A percentile compares a stretch with the other conserved stretches of the same genome.
Evolutionary conservation across 768 basidiomycete genomes (phyloP).

Genomic region (Trametes punicea): DNA sequence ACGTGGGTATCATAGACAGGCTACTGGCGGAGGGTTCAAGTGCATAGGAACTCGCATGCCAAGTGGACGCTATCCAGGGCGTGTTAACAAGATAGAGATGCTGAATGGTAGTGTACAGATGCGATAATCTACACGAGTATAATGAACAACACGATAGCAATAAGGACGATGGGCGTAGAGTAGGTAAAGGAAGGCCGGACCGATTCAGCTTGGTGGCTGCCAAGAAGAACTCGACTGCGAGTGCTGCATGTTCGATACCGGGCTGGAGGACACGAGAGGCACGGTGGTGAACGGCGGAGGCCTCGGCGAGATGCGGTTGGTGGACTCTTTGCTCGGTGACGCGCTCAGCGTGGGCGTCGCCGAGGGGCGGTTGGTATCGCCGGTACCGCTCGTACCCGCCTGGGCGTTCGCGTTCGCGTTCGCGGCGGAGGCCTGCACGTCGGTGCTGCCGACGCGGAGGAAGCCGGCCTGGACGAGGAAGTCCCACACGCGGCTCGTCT

Average conservation of each 20-base stretch:
- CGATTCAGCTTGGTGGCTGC: conserved; percentile 6
- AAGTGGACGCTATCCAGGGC: background rate
- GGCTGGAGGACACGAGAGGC: conserved; percentile 11
- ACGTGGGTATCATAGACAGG: conserved; percentile 38
- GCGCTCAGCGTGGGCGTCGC: conserved; percentile 30
- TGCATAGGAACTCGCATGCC: background rate
- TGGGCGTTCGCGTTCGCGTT: background rate
- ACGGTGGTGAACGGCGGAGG: conserved; percentile 28
- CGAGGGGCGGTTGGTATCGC: conserved; percentile 19
- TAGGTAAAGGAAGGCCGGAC: background rate
- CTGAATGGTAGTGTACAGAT: conserved; percentile 19
- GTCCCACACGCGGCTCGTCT: conserved; percentile 91
- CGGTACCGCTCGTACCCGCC: background rate
- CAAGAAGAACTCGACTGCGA: background rate
- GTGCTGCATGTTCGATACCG: conserved; percentile 1
- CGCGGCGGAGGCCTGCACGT: conserved; percentile 13
- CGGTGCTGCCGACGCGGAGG: conserved; percentile 51
- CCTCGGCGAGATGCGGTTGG: conserved; percentile 21
- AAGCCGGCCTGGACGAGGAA: conserved; percentile 86
- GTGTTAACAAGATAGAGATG: conserved; percentile 10
- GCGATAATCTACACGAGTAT: conserved; percentile 20
- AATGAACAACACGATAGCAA: conserved; percentile 21
- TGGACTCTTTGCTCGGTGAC: conserved; percentile 31
- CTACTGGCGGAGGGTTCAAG: conserved; percentile 29
- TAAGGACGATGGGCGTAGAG: conserved; percentile 10